These are phyloP conservation scores for Eleusine coracana DNA, from an alignment of 176 grass and related monocot genomes.

Conservation along the genomic window DNA sequence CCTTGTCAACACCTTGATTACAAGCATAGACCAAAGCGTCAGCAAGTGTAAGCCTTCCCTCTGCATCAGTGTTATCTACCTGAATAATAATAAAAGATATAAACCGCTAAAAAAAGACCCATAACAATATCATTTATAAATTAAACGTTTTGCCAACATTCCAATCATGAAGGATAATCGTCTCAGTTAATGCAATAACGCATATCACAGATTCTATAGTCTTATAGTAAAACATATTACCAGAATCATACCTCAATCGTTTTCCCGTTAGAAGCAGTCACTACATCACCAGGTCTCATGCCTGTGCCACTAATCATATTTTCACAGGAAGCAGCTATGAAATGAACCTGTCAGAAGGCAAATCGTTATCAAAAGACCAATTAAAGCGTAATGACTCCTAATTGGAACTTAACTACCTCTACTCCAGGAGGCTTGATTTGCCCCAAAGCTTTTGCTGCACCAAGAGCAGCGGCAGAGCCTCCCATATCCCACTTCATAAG, in stretches of 20 bases:
- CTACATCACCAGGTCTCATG: slow-evolving; percentile 97
- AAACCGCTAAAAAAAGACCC: too few relatives aligned
- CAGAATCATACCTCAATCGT: slow-evolving; percentile 81
- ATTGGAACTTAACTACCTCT: slow-evolving; percentile 60
- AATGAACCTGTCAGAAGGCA: slow-evolving; percentile 69
- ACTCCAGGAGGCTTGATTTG: slow-evolving; percentile 95
- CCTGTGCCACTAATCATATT: slow-evolving; percentile 99
- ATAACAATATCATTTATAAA: too few relatives aligned
- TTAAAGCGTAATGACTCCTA: neutral
- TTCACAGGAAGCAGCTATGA: slow-evolving; percentile 98
- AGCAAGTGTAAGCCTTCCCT: slow-evolving; percentile 96
- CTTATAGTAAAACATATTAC: neutral
- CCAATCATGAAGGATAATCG: too few relatives aligned
- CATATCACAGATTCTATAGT: neutral
- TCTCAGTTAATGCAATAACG: too few relatives aligned
- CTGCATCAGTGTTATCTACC: slow-evolving; percentile 98
- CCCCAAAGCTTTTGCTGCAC: slow-evolving; percentile 93
- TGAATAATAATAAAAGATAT: slow-evolving; percentile 27
- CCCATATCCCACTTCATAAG: slow-evolving; percentile 99
- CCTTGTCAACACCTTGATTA: slow-evolving; percentile 31
- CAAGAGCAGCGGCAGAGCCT: slow-evolving; percentile 87
- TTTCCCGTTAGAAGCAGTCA: slow-evolving; percentile 97
- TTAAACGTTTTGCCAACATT: too few relatives aligned
- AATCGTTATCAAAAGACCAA: neutral
- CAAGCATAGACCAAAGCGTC: slow-evolving; percentile 96